Evolutionary conservation across 2,329 filamentous ascomycete genomes (phyloP).

Genomic region (Herpotrichia juniperi): DNA sequence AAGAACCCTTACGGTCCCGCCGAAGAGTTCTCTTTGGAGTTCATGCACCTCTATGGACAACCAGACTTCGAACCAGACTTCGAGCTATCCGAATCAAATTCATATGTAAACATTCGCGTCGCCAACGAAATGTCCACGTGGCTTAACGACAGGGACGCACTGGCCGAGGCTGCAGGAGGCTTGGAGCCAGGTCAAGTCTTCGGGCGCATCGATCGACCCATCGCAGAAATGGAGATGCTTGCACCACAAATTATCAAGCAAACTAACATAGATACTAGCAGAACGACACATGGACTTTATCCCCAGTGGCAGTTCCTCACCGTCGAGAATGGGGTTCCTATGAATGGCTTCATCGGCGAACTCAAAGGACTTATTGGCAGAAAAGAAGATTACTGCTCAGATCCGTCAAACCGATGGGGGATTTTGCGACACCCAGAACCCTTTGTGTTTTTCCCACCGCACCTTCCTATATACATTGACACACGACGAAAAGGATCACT

Average conservation of each 20-base stretch:
- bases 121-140: constrained; percentile 77
- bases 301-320: constrained; percentile 75
- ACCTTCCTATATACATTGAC: constrained; percentile 90
- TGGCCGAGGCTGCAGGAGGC: constrained; percentile 71
- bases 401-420: constrained; percentile 55
- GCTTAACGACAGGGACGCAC: constrained; percentile 74
- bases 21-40: constrained; percentile 76
- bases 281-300: constrained; percentile 60
- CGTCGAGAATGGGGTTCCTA: constrained; percentile 56
- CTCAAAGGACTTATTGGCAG: constrained; percentile 66
- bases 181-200: constrained; percentile 72
- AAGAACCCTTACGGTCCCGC: constrained; percentile 68
- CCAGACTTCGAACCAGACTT: constrained; percentile 58
- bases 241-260: constrained; percentile 60
- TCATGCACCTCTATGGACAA: constrained; percentile 75
- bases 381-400: constrained; percentile 54
- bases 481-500: constrained; percentile 85
- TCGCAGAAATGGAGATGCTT: constrained; percentile 59
- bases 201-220: constrained; percentile 60
- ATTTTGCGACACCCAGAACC: constrained; percentile 57
- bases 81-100: constrained; percentile 76
- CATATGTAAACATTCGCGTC: constrained; percentile 76
- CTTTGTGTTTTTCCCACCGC: constrained; percentile 73
- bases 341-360: constrained; percentile 68
- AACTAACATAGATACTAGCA: constrained; percentile 56